Evolutionary conservation across 2,329 filamentous ascomycete species (phyloP), one percentile per base, ranked within the genome.

Genomic region (Trichoderma lentiforme): DNA sequence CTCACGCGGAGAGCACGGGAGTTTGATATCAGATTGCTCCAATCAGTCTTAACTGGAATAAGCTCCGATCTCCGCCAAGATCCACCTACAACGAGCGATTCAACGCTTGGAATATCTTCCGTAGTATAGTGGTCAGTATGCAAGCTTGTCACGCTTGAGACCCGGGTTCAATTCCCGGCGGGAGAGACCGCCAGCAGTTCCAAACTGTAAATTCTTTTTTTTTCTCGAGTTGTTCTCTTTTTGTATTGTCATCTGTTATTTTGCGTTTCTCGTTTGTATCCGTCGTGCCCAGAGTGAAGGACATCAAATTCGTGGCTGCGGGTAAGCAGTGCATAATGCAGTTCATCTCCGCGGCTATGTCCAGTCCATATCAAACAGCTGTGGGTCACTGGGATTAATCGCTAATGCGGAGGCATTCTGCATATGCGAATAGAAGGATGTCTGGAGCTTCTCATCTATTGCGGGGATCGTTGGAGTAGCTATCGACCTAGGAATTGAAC

Each of bases 71-170:
- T 36, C 24, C 66, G 39, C 36, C 66, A 43, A 51, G 56, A n/a
- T 57, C 66, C 66, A 60, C 36, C 66, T 69, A 69, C 66, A 61
- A 57, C 64, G 39, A 39, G 64, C 64, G 47, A 26, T 28, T 14
- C 21, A 39, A 56, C 32, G 47, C 51, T 53, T 56, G 64, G 26
- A 12, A 60, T n/a, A 69, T 69, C 66, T 69, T 69, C 66, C 66
- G 66, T 69, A 69, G 66, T 69, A 69, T 69, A 69, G 66, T 69
- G 66, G 66, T 69, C 66, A 69, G 66, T 69, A 69, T 69, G 66
- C 66, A 69, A 69, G 66, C 66, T 69, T 69, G 66, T 69, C 66
- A 69, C 66, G 66, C 66, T 69, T 69, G 66, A 69, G 66, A 69
- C 66, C 66, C 66, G 66, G 66, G 66, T 69, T 69, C 66, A 69